These are phyloP conservation scores for Silene noctiflora DNA, from an alignment of 179 eudicot species.

Conservation along the genomic window DNA sequence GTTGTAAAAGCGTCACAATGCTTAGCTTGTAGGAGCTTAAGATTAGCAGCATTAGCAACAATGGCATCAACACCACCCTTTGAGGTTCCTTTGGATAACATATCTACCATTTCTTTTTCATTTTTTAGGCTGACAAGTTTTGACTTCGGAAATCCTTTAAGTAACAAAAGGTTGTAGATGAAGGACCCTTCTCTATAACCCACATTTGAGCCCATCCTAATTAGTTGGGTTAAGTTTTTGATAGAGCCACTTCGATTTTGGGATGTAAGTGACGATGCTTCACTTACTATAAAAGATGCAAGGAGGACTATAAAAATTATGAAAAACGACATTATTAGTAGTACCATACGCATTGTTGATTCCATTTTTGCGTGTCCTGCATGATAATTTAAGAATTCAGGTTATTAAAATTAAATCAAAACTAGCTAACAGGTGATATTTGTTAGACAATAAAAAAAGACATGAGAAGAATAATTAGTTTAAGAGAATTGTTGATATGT, in stretches of 20 bases:
- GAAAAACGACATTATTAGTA: too few relatives aligned
- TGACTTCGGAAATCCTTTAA: conserved; percentile 17
- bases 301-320: too few relatives aligned
- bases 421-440: too few relatives aligned
- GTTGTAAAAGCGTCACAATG: conserved; percentile 7
- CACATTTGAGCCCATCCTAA: conserved; percentile 7
- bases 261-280: conserved; percentile 16
- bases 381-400: not conserved
- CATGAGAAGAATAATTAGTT: too few relatives aligned
- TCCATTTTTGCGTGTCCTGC: conserved; percentile 17
- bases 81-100: conserved; percentile 6
- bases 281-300: too few relatives aligned
- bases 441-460: not conserved
- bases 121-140: conserved; percentile 6
- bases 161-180: not conserved
- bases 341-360: not conserved
- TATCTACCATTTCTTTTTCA: conserved; percentile 13
- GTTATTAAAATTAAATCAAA: too few relatives aligned
- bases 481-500: too few relatives aligned
- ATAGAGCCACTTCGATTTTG: not conserved
- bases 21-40: conserved; percentile 18
- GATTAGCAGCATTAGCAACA: conserved; percentile 18
- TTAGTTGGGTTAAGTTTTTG: conserved; percentile 13
- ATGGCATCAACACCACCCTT: conserved; percentile 21
- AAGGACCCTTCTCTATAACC: conserved; percentile 20